Base-by-base conservation (phyloP, 495 filamentous ascomycete species). In the Xylaria intraflava region DNA sequence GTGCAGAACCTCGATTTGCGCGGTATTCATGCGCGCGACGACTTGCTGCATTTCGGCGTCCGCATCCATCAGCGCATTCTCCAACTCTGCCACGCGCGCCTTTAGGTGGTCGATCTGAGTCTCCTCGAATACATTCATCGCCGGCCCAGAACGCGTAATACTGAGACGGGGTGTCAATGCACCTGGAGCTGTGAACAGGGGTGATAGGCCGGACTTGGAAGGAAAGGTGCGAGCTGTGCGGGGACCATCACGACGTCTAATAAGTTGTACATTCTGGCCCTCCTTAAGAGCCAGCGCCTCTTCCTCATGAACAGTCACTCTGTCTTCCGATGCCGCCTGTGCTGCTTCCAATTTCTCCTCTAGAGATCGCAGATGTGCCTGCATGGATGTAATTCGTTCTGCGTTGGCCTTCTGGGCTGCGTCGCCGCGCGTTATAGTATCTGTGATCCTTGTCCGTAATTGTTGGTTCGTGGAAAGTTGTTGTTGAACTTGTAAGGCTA, bases 21-120 rank as follows among this genome's bases (percentile, higher is more conserved):
- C 90, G 53, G 82, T 76, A 70, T 90, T 96, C 90, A 98, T 96
- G 49, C 87, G 78, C 49, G 85, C 76, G 14, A 98, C 88, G 2
- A 96, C 92, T 68, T 93, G 87, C 65, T 92, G 82, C 93, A 98
- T 96, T 75, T 96, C 92, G 51, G 75, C 73, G 61, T 97, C 93
- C 17, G 93, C 89, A 54, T 93, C 81, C 22, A 77, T 72, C 17
- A 97, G 76, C 10, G 90, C 86, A 50, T 78, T 82, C 70, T 98
- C 93, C 11, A 98, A 79, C 62, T 94, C 89, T 53, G 80, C 77
- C 26, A 88, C 83, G 46, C 84, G 79, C 52, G 81, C 81, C 70
- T 89, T 87, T 49, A 98, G 72, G 60, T 73, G 69, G 56, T 90
- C 84, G 22, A 90, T 81, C 69, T 85, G 82, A 3, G 79, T 77